phyloP scores from a whole-genome alignment of 371 early-diverging fungal genomes.

The Cokeromyces recurvatus region DNA sequence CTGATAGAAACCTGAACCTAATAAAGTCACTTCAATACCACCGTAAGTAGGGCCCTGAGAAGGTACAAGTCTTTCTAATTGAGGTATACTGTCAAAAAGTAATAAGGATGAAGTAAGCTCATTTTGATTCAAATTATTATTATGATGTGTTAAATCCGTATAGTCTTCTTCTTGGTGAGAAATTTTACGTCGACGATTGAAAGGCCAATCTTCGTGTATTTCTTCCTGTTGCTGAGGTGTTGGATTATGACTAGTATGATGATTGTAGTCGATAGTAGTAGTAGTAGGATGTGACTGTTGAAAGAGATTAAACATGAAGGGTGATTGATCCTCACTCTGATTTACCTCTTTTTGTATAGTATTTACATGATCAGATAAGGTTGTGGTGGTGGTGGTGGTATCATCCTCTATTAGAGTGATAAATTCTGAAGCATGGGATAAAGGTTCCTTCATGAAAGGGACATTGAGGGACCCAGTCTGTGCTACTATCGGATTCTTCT shows the following conservation, averaged over 20 bases:
- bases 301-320: too few species aligned
- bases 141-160: too few species aligned
- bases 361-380: neutral
- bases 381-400: neutral
- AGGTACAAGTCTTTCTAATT: constrained; percentile 59
- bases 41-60: constrained; percentile 74
- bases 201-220: constrained; percentile 6
- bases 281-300: too few species aligned
- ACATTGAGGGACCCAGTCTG: too few species aligned
- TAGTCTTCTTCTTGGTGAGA: too few species aligned
- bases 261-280: too few species aligned
- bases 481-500: too few species aligned
- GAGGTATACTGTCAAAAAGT: constrained; percentile 21
- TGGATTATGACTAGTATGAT: too few species aligned
- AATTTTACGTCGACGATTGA: constrained; percentile 13
- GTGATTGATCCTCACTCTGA: neutral
- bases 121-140: neutral
- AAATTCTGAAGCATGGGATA: too few species aligned
- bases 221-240: neutral
- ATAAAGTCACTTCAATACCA: constrained; percentile 71
- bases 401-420: neutral
- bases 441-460: too few species aligned
- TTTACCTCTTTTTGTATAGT: neutral
- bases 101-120: too few species aligned
- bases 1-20: constrained; percentile 68